These are phyloP conservation scores for Babesia gibsoni DNA, from an alignment of 169 alveolate genomes.

Conservation along the genomic window DNA sequence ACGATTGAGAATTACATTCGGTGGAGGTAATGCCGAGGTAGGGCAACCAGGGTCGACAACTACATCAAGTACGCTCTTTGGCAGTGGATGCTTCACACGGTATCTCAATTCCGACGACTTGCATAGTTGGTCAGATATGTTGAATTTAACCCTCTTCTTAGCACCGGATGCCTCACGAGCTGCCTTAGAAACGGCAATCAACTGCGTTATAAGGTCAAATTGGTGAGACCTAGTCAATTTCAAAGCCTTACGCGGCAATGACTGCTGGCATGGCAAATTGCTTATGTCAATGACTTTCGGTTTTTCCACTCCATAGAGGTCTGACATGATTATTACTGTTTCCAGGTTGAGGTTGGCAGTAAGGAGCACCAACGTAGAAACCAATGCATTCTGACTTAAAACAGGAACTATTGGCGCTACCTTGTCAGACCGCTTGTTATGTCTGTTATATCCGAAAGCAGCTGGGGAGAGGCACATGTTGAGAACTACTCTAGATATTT, in stretches of 20 bases:
- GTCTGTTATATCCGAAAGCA: neutral
- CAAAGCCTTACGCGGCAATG: neutral
- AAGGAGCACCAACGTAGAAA: conserved; percentile 27
- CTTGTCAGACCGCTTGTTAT: neutral
- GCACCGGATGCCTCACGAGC: neutral
- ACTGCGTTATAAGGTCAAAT: neutral
- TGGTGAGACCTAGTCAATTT: neutral
- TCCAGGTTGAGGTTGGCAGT: conserved; percentile 44
- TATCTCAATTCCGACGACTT: conserved; percentile 34
- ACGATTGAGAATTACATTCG: conserved; percentile 44
- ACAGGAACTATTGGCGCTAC: neutral
- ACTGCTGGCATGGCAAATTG: neutral
- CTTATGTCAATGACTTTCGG: neutral
- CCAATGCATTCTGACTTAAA: neutral
- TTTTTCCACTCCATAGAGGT: neutral
- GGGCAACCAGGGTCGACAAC: conserved; percentile 54
- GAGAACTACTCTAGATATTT: conserved; percentile 12
- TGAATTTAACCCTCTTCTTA: conserved; percentile 15
- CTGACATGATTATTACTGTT: conserved; percentile 6
- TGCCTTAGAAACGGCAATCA: neutral
- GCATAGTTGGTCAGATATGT: conserved; percentile 32
- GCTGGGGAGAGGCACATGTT: conserved; percentile 42
- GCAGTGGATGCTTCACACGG: conserved; percentile 34
- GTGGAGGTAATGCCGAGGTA: conserved; percentile 47
- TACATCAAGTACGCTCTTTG: conserved; percentile 11